Conservation (phyloP, 495 filamentous ascomycete species). For the Aspergillus cavernicola region DNA sequence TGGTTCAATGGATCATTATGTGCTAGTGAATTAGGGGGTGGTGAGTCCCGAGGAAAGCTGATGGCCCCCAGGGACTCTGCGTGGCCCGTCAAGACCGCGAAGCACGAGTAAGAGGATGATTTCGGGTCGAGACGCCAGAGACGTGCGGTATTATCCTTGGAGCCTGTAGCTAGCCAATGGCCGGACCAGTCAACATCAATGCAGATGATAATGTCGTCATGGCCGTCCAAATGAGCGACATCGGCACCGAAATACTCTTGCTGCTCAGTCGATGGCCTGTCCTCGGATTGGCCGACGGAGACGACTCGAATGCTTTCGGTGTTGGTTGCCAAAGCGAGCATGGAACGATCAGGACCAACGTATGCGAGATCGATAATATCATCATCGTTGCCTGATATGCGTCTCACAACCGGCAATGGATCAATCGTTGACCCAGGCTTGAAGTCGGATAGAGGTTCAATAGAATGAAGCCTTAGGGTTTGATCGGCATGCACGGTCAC, state of each 20-base stretch:
- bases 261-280: slow-evolving; percentile 27
- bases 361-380: slow-evolving; percentile 93
- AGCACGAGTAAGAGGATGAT: slow-evolving; percentile 69
- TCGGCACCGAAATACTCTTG: slow-evolving; percentile 81
- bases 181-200: slow-evolving; percentile 95
- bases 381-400: slow-evolving; percentile 94
- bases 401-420: slow-evolving; percentile 54
- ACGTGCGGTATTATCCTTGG: slow-evolving; percentile 92
- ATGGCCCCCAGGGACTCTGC: slow-evolving; percentile 94
- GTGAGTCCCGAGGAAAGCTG: slow-evolving; percentile 65
- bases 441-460: slow-evolving; percentile 35
- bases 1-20: slow-evolving; percentile 64
- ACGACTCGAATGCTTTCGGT: slow-evolving; percentile 89
- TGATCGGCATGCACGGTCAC: slow-evolving; percentile 87
- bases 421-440: slow-evolving; percentile 36
- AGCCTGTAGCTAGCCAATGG: slow-evolving; percentile 90
- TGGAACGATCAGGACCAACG: slow-evolving; percentile 69
- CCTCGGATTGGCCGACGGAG: slow-evolving; percentile 49
- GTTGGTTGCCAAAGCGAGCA: slow-evolving; percentile 90
- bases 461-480: slow-evolving; percentile 72
- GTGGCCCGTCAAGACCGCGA: slow-evolving; percentile 80
- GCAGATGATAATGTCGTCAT: slow-evolving; percentile 93
- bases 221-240: slow-evolving; percentile 76
- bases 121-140: slow-evolving; percentile 85
- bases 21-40: slow-evolving; percentile 61